Conservation (phyloP, 208 protist genomes). For the Leishmania amazonensis region DNA sequence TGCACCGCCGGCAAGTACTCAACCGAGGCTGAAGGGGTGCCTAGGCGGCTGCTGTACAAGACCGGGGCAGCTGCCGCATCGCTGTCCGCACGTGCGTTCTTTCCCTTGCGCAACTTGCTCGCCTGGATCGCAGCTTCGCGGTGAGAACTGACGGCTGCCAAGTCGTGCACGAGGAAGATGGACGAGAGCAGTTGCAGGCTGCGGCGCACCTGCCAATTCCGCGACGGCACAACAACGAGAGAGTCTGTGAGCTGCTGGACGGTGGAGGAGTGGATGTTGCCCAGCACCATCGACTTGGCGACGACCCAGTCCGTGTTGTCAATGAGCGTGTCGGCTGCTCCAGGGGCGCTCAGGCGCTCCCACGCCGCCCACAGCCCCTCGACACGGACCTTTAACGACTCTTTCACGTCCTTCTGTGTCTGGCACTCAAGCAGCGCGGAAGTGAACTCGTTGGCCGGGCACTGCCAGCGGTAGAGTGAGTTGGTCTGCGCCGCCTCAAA, state of each 20-base stretch:
- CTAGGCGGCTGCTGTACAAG: slow-evolving; percentile 23
- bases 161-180: slow-evolving; percentile 74
- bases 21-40: background rate
- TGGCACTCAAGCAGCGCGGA: slow-evolving; percentile 64
- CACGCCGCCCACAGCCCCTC: slow-evolving; percentile 35
- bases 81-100: slow-evolving; percentile 15
- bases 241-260: slow-evolving; percentile 52
- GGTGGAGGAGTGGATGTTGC: slow-evolving; percentile 69
- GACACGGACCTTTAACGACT: slow-evolving; percentile 38
- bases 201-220: slow-evolving; percentile 37
- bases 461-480: slow-evolving; percentile 61
- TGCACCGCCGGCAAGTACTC: slow-evolving; percentile 49
- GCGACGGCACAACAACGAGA: slow-evolving; percentile 52
- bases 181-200: slow-evolving; percentile 53
- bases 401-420: slow-evolving; percentile 77
- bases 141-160: slow-evolving; percentile 51
- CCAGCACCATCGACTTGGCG: slow-evolving; percentile 65
- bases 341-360: slow-evolving; percentile 23
- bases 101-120: slow-evolving; percentile 43
- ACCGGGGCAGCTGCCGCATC: slow-evolving; percentile 8
- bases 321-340: slow-evolving; percentile 26
- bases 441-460: slow-evolving; percentile 43
- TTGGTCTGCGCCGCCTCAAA: slow-evolving; percentile 67
- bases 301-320: slow-evolving; percentile 87
- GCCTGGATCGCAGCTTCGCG: slow-evolving; percentile 30